A percentile compares a stretch with the other conserved stretches of the same genome.
phyloP scores from a whole-genome alignment of 73 alveolate genomes.

The Tetrahymena malaccensis region DNA sequence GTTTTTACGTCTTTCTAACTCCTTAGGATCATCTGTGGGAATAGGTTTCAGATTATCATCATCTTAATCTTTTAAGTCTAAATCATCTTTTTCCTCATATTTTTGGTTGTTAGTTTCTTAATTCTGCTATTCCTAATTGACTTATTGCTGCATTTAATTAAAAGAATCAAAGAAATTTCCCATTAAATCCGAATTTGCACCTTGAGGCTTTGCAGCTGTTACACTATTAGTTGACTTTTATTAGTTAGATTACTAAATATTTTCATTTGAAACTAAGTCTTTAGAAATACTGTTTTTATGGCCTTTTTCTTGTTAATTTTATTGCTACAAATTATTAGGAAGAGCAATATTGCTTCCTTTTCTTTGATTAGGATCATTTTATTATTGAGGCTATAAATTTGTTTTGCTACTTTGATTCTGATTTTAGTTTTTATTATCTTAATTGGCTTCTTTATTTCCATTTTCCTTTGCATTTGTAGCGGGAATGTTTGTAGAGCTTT shows the following conservation, averaged over 20 bases:
- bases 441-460: not conserved
- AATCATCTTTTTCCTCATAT: not conserved
- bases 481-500: not conserved
- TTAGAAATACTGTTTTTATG: not conserved
- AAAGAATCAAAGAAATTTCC: not conserved
- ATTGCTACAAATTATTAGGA: not conserved
- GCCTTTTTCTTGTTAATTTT: not conserved
- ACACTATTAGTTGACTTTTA: not conserved
- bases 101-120: not conserved
- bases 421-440: not conserved
- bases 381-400: not conserved
- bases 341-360: not conserved
- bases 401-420: not conserved
- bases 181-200: not conserved
- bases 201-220: not conserved
- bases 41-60: not conserved
- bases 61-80: not conserved
- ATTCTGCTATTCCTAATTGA: not conserved
- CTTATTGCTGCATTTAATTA: not conserved
- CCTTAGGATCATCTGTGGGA: not conserved
- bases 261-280: not conserved
- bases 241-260: not conserved
- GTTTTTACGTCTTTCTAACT: not conserved
- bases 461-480: not conserved
- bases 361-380: not conserved